Conservation (phyloP, 2,329 filamentous ascomycete genomes). For the Scopulariopsis brevicaulis region DNA sequence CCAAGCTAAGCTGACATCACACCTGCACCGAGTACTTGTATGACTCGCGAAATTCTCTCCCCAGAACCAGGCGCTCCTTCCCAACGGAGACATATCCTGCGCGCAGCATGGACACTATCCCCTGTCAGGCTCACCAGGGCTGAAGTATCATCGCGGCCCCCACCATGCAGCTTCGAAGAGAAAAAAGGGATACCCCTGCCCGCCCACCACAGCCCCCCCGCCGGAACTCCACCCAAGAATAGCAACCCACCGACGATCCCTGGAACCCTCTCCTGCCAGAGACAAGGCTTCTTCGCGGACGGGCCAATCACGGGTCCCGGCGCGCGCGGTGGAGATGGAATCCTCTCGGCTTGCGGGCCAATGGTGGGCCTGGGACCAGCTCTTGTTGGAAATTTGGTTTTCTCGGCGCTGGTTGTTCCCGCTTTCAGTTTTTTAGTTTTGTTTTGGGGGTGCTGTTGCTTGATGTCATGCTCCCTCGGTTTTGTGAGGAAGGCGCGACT, state of each 20-base stretch:
- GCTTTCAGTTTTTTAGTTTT: too few relatives aligned
- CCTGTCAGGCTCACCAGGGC: neutral
- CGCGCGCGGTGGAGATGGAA: neutral
- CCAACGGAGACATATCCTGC: neutral
- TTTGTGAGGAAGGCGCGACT: too few relatives aligned
- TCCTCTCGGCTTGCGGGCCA: neutral
- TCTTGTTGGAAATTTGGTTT: neutral
- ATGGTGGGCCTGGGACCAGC: neutral
- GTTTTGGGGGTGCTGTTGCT: too few relatives aligned
- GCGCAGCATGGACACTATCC: neutral
- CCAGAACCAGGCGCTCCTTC: neutral
- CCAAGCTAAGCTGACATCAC: too few relatives aligned
- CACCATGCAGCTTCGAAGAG: too few relatives aligned
- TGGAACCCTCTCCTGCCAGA: neutral
- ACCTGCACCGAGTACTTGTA: neutral
- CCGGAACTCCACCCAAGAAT: neutral
- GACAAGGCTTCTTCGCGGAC: neutral
- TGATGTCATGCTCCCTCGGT: too few relatives aligned
- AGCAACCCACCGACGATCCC: neutral
- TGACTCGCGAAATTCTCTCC: neutral
- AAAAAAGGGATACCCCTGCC: too few relatives aligned
- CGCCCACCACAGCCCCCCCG: neutral
- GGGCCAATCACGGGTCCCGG: neutral
- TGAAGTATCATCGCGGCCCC: neutral
- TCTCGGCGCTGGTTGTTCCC: too few relatives aligned